Base-by-base conservation (phyloP, 352 stramenopile species). In the Phytophthora idaei region DNA sequence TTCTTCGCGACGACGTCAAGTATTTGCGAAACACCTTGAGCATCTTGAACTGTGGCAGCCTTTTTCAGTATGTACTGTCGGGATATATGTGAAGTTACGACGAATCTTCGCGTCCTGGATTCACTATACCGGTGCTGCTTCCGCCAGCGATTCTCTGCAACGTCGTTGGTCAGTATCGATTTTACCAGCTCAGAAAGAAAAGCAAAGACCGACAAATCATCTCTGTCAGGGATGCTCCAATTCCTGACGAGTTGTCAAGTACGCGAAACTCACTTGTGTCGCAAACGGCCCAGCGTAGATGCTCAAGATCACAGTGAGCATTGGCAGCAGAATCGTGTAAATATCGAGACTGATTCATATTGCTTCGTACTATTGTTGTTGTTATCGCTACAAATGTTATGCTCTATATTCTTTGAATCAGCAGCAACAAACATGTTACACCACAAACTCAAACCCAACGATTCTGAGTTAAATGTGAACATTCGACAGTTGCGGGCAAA, bases 51-150 rank as follows among this genome's bases (percentile, higher is more conserved):
- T 51, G 53, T 5, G 53, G 53, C 8, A 44, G 53, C 37, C 17
- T 60, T 2, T 32, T 60, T 4, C 37, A 51, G 14, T 60, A 60
- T 27, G 28, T 60, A 3, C 17, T 51, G 53, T 51, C 53, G 17
- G 53, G 53, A 31, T 60, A 51, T 12, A 60, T 60, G 53, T 60
- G 53, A 28, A 28, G 37, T 4, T 60, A 60, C 39, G 39, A 51
- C 17, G 42, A 60, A 42, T 48, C 29, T 31, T 60, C 53, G 0
- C 53, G 53, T 6, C 39, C 39, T 41, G 39, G 7, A 31, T 60
- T 60, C 28, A 28, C 49, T 15, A 8, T 51, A 12, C 39, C 53
- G 7, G 53, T 15, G n/a, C 39, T 60, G 17, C 44, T 68, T n/a
- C 61, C 53, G 2, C 52, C 61, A 36, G 51, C 34, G 0, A 52